Evolutionary conservation across 257 asterid genomes (phyloP), one percentile per base, ranked within the genome.

Genomic region (Solanum ossicruentum): DNA sequence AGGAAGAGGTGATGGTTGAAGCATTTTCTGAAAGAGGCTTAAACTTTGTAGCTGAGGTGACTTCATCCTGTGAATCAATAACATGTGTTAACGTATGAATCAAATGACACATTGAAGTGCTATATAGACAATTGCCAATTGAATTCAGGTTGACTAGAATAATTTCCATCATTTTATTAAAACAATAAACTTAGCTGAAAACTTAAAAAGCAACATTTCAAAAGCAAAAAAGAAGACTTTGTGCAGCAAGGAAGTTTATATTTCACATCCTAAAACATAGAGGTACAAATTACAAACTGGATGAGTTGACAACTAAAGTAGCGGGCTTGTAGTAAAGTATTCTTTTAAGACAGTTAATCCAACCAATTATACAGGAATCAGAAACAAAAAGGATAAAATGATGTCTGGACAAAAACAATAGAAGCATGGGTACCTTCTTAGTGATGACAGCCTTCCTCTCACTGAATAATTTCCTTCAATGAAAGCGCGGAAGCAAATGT

Each of bases 401-500:
- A 41, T 71, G 79, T 41, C 57, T 45, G 36, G 80, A 72, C 12
- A 72, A 72, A 52, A 47, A 69, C 15, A 18, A 28, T 18, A 18
- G 54, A 77, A 16, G 82, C 47, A 77, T 10, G n/a, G 16, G 58
- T 91, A 92, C 96, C 99, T 91, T 88, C 87, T 88, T 89, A 73
- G 89, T 49, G 75, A 79, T 86, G 75, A 23, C 69, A 41, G 32
- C 78, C 85, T 87, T 91, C 78, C 69, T 88, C 85, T 85, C 92
- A 65, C 85, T 88, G 56, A 89, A 91, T 65, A 93, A 92, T 85
- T 88, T 90, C 98, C 99, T 96, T 86, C 84, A 88, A 80, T 20
- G 80, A 20, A 80, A n/a, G 60, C 54, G 63, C 43, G 54, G 10
- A 84, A 49, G 78, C n/a, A 63, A 61, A 60, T 58, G 58, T n/a